Conservation (phyloP, 176 grass and related monocot species). For the Phoenix dactylifera region DNA sequence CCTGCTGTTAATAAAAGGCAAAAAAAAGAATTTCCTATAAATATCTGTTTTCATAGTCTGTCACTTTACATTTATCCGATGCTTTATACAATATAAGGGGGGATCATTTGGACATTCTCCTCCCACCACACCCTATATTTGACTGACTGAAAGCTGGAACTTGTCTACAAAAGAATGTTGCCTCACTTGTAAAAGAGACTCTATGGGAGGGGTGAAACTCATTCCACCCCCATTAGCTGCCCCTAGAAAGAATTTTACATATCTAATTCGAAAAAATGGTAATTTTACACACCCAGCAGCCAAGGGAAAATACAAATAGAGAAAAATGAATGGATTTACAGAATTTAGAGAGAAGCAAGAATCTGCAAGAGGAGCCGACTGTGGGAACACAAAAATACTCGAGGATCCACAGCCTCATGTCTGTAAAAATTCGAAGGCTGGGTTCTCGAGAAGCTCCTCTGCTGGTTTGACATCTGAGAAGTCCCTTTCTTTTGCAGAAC, state of each 20-base stretch:
- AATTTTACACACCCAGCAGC: constrained; percentile 15
- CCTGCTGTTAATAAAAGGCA: too few species aligned
- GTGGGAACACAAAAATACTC: background rate
- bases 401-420: background rate
- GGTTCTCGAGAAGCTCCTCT: background rate
- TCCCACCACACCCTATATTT: too few species aligned
- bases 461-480: constrained; percentile 2
- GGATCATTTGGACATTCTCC: too few species aligned
- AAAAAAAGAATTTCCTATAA: too few species aligned
- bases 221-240: constrained; percentile 45
- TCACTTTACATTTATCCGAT: too few species aligned
- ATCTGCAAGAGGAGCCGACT: constrained; percentile 24
- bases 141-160: too few species aligned
- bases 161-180: too few species aligned
- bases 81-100: too few species aligned
- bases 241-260: constrained; percentile 44
- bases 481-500: constrained; percentile 64
- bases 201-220: too few species aligned
- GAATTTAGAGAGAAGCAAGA: constrained; percentile 18
- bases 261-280: constrained; percentile 23
- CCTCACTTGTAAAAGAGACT: too few species aligned
- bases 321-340: background rate
- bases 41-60: too few species aligned
- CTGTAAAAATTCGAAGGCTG: constrained; percentile 8
- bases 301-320: constrained; percentile 17